Conservation (phyloP, 108 stramenopile species). For the Aurantiochytrium sp. region DNA sequence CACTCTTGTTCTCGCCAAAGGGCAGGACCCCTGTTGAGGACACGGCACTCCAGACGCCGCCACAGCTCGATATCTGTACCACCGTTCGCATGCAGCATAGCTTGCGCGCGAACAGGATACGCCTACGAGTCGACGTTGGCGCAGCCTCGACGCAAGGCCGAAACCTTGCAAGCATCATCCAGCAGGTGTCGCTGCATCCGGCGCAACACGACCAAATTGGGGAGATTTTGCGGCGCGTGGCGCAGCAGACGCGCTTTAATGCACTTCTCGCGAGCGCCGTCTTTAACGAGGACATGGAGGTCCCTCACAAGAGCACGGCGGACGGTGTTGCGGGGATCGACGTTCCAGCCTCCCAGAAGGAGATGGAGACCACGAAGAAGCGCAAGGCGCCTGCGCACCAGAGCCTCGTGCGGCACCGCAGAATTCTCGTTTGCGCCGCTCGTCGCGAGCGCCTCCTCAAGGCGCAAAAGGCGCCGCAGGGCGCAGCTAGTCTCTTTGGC, state of each 20-base stretch:
- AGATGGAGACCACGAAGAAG: no score
- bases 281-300: neutral
- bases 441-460: neutral
- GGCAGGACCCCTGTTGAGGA: neutral
- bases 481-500: neutral
- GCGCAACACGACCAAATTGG: neutral
- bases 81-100: neutral
- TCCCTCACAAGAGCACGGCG: neutral
- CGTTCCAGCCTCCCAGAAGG: no score
- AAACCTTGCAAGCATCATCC: neutral
- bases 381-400: no score
- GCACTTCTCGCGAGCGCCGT: constrained; percentile 4
- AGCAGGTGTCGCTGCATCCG: neutral
- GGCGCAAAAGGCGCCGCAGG: neutral
- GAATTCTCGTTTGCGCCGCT: neutral
- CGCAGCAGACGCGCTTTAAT: neutral
- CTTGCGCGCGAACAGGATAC: neutral
- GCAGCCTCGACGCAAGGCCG: neutral
- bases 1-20: neutral
- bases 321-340: no score
- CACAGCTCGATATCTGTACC: neutral
- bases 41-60: neutral
- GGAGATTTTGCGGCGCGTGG: neutral
- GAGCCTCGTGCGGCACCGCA: neutral
- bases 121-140: neutral